Evolutionary conservation across 345 rosid species (phyloP), one percentile per base, ranked within the genome.

Genomic region (Passiflora organensis): DNA sequence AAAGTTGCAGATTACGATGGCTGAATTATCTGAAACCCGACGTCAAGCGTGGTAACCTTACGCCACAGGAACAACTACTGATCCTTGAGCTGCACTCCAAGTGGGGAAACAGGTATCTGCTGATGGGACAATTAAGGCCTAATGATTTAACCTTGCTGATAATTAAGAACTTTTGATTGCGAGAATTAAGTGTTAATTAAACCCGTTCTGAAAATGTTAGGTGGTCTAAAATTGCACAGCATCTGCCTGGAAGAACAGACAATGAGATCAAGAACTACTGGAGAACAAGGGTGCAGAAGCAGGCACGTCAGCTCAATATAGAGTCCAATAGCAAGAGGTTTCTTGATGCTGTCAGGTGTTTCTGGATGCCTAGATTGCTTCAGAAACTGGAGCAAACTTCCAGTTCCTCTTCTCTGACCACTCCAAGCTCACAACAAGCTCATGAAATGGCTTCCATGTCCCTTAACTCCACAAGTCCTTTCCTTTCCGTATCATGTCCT

Each of bases 81-180:
- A 93, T 93, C 60, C 95, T 93, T 16, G 95, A 89, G 32, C 93
- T 93, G 59, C 99, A 93, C 66, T 86, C 89, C 59, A 94, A 82
- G 34, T 93, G 94, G 96, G 99, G 99, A 18, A 93, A 93, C 66
- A 71, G 97, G 99, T 93, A 67, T n/a, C n/a, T n/a, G n/a, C n/a
- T n/a, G n/a, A n/a, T n/a, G n/a, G n/a, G n/a, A 67, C n/a, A n/a
- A n/a, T n/a, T n/a, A n/a, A n/a, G n/a, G n/a, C n/a, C n/a, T n/a
- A n/a, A n/a, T n/a, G n/a, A n/a, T n/a, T n/a, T n/a, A n/a, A n/a
- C n/a, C n/a, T n/a, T n/a, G n/a, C n/a, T n/a, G n/a, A n/a, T n/a
- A n/a, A n/a, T n/a, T n/a, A n/a, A n/a, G n/a, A n/a, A n/a, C n/a
- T n/a, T n/a, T n/a, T n/a, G n/a, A n/a, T n/a, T n/a, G n/a, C n/a